A percentile compares a stretch with the other conserved stretches of the same genome.
Evolutionary conservation across 106 monocot genomes (phyloP).

Genomic region (Platanthera guangdongensis): DNA sequence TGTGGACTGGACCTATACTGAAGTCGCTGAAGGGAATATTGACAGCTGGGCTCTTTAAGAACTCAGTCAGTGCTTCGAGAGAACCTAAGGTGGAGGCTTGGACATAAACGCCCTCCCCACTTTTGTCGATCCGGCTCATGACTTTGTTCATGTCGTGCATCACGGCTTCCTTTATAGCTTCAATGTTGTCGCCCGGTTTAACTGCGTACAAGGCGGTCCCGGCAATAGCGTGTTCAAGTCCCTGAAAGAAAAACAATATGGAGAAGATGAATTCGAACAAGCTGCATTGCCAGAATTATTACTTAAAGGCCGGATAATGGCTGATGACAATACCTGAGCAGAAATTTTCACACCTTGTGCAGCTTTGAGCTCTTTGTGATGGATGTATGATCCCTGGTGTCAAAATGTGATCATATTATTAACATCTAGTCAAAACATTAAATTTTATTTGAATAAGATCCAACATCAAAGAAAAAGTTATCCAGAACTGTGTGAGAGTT

Average conservation of each 20-base stretch:
- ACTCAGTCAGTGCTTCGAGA: slow-evolving; percentile 87
- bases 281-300: neutral
- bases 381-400: slow-evolving; percentile 67
- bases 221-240: slow-evolving; percentile 31
- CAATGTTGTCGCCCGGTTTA: slow-evolving; percentile 65
- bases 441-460: too few species aligned
- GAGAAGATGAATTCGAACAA: neutral
- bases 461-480: too few species aligned
- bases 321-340: slow-evolving; percentile 47
- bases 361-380: slow-evolving; percentile 97
- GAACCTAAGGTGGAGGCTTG: slow-evolving; percentile 99
- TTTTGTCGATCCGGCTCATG: slow-evolving; percentile 79
- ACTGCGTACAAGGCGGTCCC: slow-evolving; percentile 73
- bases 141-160: slow-evolving; percentile 90
- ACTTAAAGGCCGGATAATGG: neutral
- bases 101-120: slow-evolving; percentile 94
- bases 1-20: slow-evolving; percentile 92
- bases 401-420: neutral
- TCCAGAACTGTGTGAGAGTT: too few species aligned
- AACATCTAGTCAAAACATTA: neutral
- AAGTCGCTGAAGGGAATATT: slow-evolving; percentile 90
- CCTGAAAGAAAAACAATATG: slow-evolving; percentile 15
- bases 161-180: slow-evolving; percentile 54
- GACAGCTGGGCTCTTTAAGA: slow-evolving; percentile 73
- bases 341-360: slow-evolving; percentile 90